These are phyloP conservation scores for Plasmodium coatneyi DNA, from an alignment of 169 alveolate genomes.

Conservation along the genomic window DNA sequence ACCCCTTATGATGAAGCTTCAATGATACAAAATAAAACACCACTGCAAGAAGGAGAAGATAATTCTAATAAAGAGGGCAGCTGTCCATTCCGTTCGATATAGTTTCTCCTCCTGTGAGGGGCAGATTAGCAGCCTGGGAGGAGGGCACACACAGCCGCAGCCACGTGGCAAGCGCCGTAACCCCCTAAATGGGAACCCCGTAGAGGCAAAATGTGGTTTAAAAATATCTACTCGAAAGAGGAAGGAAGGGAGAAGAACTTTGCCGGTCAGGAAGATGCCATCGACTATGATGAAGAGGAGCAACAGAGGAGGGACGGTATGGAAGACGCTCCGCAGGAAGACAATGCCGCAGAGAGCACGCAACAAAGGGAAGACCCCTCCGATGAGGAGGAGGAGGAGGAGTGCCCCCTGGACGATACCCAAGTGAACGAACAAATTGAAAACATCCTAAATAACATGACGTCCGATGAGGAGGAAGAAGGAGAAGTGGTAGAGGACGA, in stretches of 20 bases:
- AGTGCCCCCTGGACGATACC: neutral
- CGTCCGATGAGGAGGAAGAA: constrained; percentile 71
- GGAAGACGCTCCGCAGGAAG: neutral
- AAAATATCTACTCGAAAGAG: neutral
- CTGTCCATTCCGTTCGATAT: neutral
- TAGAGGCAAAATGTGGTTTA: neutral
- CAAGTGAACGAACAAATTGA: constrained; percentile 33
- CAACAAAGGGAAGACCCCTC: neutral
- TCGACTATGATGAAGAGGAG: constrained; percentile 28
- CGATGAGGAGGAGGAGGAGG: neutral
- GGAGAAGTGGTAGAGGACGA: constrained; percentile 73
- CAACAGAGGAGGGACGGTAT: neutral
- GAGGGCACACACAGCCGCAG: neutral
- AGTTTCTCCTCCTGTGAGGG: neutral
- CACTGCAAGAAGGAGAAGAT: neutral
- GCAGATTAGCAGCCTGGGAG: neutral
- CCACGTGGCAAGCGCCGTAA: neutral
- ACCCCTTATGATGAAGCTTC: neutral
- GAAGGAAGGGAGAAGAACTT: neutral
- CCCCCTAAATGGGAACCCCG: neutral
- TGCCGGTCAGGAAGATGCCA: neutral
- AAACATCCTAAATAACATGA: neutral
- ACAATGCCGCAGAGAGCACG: neutral
- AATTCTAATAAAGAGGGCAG: neutral
- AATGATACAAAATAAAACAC: neutral